Evolutionary conservation across 2,329 filamentous ascomycete species (phyloP).

Genomic region (Epichloe baconii): DNA sequence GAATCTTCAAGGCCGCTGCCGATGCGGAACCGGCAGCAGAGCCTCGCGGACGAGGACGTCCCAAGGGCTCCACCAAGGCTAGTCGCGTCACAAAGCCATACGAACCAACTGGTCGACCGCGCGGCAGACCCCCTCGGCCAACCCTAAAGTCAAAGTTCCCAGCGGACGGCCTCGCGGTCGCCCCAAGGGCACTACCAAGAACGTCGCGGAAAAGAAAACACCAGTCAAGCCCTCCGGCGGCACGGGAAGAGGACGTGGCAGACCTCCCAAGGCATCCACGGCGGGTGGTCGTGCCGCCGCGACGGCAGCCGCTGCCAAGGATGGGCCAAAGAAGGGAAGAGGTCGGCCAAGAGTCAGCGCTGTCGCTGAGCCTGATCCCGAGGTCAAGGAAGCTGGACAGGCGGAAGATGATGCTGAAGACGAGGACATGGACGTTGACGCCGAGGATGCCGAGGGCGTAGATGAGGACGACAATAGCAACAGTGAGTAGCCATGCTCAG

Average conservation of each 20-base stretch:
- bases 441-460: slow-evolving; percentile 11
- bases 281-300: slow-evolving; percentile 1
- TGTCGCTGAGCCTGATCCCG: background rate
- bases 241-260: slow-evolving; percentile 14
- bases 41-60: slow-evolving; percentile 3
- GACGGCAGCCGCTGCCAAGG: slow-evolving; percentile 8
- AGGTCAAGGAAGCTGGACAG: background rate
- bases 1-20: background rate
- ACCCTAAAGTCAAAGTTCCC: slow-evolving; percentile 17
- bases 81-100: slow-evolving; percentile 20
- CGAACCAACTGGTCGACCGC: slow-evolving; percentile 25
- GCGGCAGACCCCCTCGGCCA: slow-evolving; percentile 29
- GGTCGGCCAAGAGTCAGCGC: slow-evolving; percentile 2
- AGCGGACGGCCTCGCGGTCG: slow-evolving; percentile 35
- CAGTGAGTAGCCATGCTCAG: slow-evolving; percentile 6
- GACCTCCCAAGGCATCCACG: slow-evolving; percentile 16
- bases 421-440: slow-evolving; percentile 11
- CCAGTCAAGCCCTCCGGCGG: slow-evolving; percentile 8
- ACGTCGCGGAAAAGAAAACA: slow-evolving; percentile 9
- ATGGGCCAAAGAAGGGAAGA: slow-evolving; percentile 8
- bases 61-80: background rate
- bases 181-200: slow-evolving; percentile 28
- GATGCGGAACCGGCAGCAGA: background rate
- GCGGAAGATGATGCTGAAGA: slow-evolving; percentile 14
- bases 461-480: slow-evolving; percentile 7